These are phyloP conservation scores for Camellia lanceoleosa DNA, from an alignment of 148 eudicot species.

Conservation along the genomic window DNA sequence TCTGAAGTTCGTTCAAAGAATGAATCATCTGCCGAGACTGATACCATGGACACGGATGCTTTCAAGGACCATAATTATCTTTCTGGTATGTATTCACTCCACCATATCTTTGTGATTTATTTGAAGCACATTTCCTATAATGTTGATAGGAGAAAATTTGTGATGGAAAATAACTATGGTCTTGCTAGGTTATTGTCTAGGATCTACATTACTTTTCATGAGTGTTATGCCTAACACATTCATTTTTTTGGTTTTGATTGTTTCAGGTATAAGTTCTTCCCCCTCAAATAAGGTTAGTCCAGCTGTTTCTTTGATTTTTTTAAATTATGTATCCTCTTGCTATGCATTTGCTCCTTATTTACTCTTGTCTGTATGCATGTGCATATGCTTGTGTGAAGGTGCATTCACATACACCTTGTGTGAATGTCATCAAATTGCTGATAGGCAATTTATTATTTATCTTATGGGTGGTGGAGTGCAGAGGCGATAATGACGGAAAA, in stretches of 20 bases:
- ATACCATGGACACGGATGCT: slow-evolving; percentile 45
- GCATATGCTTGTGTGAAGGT: not conserved
- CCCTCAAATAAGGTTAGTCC: slow-evolving; percentile 49
- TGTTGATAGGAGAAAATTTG: not conserved
- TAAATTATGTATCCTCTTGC: slow-evolving; percentile 1
- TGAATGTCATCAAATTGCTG: not conserved
- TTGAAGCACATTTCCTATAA: not conserved
- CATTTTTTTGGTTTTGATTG: slow-evolving; percentile 12
- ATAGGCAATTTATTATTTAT: not conserved
- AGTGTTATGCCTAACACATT: not conserved
- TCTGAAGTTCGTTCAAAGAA: slow-evolving; percentile 37
- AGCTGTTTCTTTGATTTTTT: slow-evolving; percentile 7
- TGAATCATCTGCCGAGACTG: slow-evolving; percentile 72
- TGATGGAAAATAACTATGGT: not conserved
- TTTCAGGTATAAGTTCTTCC: slow-evolving; percentile 52
- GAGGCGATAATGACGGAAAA: not conserved
- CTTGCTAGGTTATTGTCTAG: not conserved
- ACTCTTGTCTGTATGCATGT: not conserved
- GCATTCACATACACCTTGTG: not conserved
- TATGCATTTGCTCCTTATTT: not conserved
- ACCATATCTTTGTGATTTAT: not conserved
- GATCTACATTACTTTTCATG: not conserved
- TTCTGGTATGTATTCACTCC: slow-evolving; percentile 40
- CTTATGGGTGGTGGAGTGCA: not conserved
- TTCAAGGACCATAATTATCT: slow-evolving; percentile 25